Base-by-base conservation (phyloP, 345 rosid species). In the Citrus sp. region DNA sequence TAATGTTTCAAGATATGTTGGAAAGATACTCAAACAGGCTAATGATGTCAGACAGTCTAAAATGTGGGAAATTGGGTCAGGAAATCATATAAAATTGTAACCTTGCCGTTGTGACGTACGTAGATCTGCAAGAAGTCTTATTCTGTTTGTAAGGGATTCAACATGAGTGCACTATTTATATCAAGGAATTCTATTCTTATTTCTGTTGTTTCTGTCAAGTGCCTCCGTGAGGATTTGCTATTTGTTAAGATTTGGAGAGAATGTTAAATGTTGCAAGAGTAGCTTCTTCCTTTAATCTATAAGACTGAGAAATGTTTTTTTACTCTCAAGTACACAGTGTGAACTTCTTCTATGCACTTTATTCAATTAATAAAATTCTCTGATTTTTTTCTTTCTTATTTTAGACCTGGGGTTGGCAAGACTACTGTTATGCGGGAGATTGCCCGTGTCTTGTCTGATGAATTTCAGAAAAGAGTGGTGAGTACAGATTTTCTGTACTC, bases 351-450 rank as follows among this genome's bases (percentile, higher is more conserved):
- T 49, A 28, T 71, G 27, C 24, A 71, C 42, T 40, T 42, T 25
- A 30, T 28, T 37, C 9, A 32, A 40, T 40, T 12, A 73, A 14
- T 34, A 24, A 35, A 27, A 4, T 27, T 21, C 13, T 74, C 0
- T 64, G 38, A 27, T 30, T 21, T 28, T 61, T 30, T 62, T 62
- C 34, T 78, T 10, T 67, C 60, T 12, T 58, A 69, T 28, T 54
- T 19, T 49, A 88, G 93, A 83, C 92, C 93, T 7, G 93, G 95
- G 51, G 92, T 91, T 82, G 95, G 95, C 28, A 91, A 91, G 89
- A 91, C 93, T 27, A 91, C 93, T 62, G 86, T 89, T 38, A 78
- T 90, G 88, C 82, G 92, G 79, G 92, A 91, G 85, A 85, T 88
- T 63, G 91, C 93, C 62, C 91, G 86, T 78, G 90, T 90, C 68